phyloP scores from a whole-genome alignment of 2,329 filamentous ascomycete species.

The Chaetomium sp. region DNA sequence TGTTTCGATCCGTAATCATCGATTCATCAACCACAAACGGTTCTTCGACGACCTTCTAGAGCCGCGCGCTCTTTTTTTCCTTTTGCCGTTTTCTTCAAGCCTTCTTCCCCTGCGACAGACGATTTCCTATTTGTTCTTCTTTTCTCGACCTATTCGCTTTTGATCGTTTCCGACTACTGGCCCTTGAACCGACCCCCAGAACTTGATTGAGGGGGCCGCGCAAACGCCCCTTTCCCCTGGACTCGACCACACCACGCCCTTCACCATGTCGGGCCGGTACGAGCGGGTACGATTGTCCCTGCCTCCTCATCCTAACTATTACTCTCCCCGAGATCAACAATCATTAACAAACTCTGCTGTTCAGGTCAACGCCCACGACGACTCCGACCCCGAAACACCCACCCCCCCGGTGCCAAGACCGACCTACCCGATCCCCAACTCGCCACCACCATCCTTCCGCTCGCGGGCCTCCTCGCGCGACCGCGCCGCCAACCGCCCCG shows the following conservation, averaged over 20 bases:
- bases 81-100: not conserved
- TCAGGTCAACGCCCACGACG: constrained; percentile 54
- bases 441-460: constrained; percentile 77
- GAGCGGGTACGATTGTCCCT: constrained; percentile 44
- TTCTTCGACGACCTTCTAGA: not conserved
- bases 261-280: constrained; percentile 48
- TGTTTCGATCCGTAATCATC: not conserved
- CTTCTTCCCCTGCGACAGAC: not conserved
- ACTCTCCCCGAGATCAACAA: too few relatives aligned
- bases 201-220: not conserved
- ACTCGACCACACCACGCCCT: not conserved
- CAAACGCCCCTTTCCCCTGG: not conserved
- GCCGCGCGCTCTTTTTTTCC: not conserved
- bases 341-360: not conserved
- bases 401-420: constrained; percentile 29
- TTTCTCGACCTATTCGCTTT: not conserved
- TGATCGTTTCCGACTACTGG: not conserved
- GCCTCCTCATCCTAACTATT: not conserved
- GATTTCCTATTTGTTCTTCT: constrained; percentile 2
- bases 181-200: not conserved
- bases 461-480: constrained; percentile 63
- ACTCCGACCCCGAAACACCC: constrained; percentile 36
- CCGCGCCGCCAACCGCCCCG: constrained; percentile 34
- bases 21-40: not conserved
- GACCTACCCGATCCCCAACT: constrained; percentile 43